These are phyloP conservation scores for Eucalyptus sp. DNA, from an alignment of 345 rosid genomes.

Conservation along the genomic window DNA sequence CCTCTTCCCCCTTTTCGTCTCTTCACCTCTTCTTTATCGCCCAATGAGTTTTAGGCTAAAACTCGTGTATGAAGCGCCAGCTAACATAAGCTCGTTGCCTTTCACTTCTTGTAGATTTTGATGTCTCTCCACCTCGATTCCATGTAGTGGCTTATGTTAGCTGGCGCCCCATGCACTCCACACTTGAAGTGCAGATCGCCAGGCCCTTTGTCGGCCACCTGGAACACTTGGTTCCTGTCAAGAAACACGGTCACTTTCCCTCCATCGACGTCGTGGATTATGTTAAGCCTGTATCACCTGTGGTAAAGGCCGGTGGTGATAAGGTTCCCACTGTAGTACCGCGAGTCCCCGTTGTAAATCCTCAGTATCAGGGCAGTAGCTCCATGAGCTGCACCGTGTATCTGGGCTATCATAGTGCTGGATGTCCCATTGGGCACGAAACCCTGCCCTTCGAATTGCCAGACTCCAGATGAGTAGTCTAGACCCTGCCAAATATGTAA, in stretches of 20 bases:
- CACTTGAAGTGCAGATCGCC: conserved; percentile 14
- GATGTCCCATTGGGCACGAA: conserved; percentile 19
- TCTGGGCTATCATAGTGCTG: conserved; percentile 16
- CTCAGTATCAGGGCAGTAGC: conserved; percentile 17
- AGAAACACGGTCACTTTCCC: conserved; percentile 12
- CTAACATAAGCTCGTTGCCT: neutral
- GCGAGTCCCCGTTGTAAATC: conserved; percentile 8
- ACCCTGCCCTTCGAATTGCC: conserved; percentile 31
- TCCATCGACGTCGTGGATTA: conserved; percentile 16
- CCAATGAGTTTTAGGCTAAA: no score
- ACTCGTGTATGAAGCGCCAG: no score
- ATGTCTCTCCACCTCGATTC: conserved; percentile 23
- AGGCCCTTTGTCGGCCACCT: conserved; percentile 7
- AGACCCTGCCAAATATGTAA: conserved; percentile 8
- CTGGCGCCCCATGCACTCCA: conserved; percentile 8
- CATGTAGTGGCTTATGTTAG: conserved; percentile 1
- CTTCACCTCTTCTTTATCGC: no score
- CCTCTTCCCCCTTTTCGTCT: no score
- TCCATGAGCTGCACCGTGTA: conserved; percentile 10
- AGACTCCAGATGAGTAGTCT: conserved; percentile 14
- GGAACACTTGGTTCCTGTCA: neutral
- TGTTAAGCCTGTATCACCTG: neutral
- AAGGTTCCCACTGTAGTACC: conserved; percentile 3
- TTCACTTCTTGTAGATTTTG: neutral
- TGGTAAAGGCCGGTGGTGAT: conserved; percentile 3